These are phyloP conservation scores for Diaporthe vaccinii DNA, from an alignment of 2,329 filamentous ascomycete species.

Conservation along the genomic window DNA sequence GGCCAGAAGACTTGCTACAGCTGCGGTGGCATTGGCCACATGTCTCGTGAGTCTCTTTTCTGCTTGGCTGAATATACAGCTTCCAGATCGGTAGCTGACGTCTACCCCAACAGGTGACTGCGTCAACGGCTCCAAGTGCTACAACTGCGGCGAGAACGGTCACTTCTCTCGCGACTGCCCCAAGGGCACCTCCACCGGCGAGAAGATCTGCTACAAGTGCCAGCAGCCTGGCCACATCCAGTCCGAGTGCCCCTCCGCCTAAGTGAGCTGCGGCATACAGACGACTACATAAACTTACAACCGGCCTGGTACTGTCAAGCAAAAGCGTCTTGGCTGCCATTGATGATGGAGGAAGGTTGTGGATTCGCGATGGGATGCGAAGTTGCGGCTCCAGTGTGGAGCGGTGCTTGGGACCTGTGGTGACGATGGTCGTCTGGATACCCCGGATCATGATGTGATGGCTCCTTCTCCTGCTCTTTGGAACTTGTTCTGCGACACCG, in stretches of 20 bases:
- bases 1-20: slow-evolving; percentile 92
- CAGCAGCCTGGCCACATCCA: slow-evolving; percentile 89
- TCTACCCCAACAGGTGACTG: slow-evolving; percentile 76
- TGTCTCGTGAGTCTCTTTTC: slow-evolving; percentile 77
- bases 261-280: slow-evolving; percentile 48
- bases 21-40: slow-evolving; percentile 96
- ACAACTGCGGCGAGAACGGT: slow-evolving; percentile 96
- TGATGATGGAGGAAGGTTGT: slow-evolving; percentile 42
- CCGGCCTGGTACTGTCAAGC: slow-evolving; percentile 40
- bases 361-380: slow-evolving; percentile 42
- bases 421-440: slow-evolving; percentile 43
- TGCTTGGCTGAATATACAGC: neutral
- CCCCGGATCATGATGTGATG: slow-evolving; percentile 43
- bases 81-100: neutral
- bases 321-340: slow-evolving; percentile 33
- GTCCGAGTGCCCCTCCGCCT: slow-evolving; percentile 90
- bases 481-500: slow-evolving; percentile 33
- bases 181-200: slow-evolving; percentile 85
- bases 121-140: slow-evolving; percentile 99
- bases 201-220: slow-evolving; percentile 99
- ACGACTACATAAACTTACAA: slow-evolving; percentile 41
- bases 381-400: slow-evolving; percentile 42
- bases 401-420: slow-evolving; percentile 42
- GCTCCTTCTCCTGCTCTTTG: slow-evolving; percentile 35
- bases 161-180: slow-evolving; percentile 97